Evolutionary conservation across 495 filamentous ascomycete genomes (phyloP).

Genomic region (Penicillium herquei): DNA sequence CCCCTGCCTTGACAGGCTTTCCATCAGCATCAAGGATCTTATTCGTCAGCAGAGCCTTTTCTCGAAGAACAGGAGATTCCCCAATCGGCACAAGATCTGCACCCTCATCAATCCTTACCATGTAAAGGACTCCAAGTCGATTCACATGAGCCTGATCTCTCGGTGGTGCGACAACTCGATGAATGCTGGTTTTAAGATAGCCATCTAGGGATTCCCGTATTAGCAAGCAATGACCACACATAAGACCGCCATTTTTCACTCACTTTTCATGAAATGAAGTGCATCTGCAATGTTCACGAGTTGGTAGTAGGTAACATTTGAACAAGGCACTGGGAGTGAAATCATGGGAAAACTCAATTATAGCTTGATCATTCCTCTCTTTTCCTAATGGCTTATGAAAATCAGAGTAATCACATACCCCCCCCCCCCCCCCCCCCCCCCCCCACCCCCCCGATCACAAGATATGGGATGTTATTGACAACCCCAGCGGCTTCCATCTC

Average conservation of each 20-base stretch:
- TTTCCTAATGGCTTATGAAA: constrained; percentile 39
- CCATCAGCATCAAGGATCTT: not conserved
- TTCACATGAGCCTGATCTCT: constrained; percentile 46
- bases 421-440: too few species aligned
- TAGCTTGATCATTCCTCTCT: too few species aligned
- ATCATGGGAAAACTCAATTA: too few species aligned
- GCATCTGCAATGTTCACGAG: constrained; percentile 51
- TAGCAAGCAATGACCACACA: not conserved
- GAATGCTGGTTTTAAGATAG: constrained; percentile 45
- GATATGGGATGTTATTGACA: constrained; percentile 26
- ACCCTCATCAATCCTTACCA: constrained; percentile 41
- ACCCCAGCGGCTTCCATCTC: constrained; percentile 44
- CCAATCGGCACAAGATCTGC: not conserved
- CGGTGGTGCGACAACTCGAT: constrained; percentile 49
- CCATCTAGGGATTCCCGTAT: constrained; percentile 16
- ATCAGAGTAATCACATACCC: constrained; percentile 37
- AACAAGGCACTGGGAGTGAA: too few species aligned
- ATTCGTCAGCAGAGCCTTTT: not conserved
- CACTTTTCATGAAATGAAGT: constrained; percentile 39
- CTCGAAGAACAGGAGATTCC: not conserved
- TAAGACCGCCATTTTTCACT: not conserved
- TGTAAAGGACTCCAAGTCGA: constrained; percentile 49
- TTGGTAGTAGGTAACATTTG: too few species aligned
- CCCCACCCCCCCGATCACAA: too few species aligned
- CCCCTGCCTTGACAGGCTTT: not conserved